Percentiles rank a stretch among this genome's conserved stretches.
phyloP scores from a whole-genome alignment of 2,329 filamentous ascomycete genomes.

The Fusarium napiforme region DNA sequence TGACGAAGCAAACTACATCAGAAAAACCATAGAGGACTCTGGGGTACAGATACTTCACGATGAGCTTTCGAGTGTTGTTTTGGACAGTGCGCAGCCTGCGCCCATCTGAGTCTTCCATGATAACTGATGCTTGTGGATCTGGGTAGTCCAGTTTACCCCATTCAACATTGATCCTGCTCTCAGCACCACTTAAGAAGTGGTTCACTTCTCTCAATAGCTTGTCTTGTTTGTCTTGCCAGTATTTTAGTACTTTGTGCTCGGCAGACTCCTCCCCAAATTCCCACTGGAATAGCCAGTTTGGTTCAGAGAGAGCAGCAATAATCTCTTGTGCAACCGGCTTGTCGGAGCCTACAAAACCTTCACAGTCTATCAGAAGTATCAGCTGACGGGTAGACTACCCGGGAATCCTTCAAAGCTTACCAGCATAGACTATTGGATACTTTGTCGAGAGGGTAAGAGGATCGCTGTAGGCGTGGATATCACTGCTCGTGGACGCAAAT shows the following conservation, averaged over 20 bases:
- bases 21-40: slow-evolving; percentile 28
- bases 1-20: slow-evolving; percentile 21
- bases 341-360: slow-evolving; percentile 11
- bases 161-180: background rate
- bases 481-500: slow-evolving; percentile 19
- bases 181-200: background rate
- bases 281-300: background rate
- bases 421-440: slow-evolving; percentile 13
- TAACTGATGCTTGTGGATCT: background rate
- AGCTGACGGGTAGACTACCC: rapidly evolving
- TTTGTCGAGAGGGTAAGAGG: slow-evolving; percentile 2
- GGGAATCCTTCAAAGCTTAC: background rate
- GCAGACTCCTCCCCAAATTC: background rate
- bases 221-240: background rate
- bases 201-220: background rate
- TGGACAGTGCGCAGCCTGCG: background rate
- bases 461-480: slow-evolving; percentile 26
- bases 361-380: background rate
- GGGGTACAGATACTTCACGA: slow-evolving; percentile 14
- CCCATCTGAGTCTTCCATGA: background rate
- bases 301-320: background rate
- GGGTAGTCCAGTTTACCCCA: background rate
- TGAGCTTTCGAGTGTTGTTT: background rate
- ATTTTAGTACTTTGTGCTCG: rapidly evolving
- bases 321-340: background rate